Percentiles rank a stretch among this genome's conserved stretches.
phyloP scores from a whole-genome alignment of 768 basidiomycete species.

The Porpolomopsis calyptriformis region DNA sequence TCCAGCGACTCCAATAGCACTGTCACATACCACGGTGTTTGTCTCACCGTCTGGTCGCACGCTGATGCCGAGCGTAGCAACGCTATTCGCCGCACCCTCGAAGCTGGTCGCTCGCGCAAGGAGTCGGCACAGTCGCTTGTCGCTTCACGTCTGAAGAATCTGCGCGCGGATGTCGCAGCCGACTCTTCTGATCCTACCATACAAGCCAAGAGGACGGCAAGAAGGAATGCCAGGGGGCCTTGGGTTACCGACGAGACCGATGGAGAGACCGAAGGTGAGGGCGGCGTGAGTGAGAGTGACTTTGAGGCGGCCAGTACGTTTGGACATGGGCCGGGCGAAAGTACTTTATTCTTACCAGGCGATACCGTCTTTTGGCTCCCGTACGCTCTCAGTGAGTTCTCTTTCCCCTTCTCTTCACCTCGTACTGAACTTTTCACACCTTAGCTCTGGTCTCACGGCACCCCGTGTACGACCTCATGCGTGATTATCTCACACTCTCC shows the following conservation, averaged over 20 bases:
- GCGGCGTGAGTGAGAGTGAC: slow-evolving; percentile 77
- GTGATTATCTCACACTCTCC: slow-evolving; percentile 89
- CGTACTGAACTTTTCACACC: slow-evolving; percentile 5
- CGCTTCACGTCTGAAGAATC: slow-evolving; percentile 53
- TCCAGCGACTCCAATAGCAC: slow-evolving; percentile 30
- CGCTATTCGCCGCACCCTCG: slow-evolving; percentile 76
- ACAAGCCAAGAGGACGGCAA: slow-evolving; percentile 48
- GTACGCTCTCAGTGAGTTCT: slow-evolving; percentile 73
- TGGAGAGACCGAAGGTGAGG: slow-evolving; percentile 63
- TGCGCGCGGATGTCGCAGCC: slow-evolving; percentile 45
- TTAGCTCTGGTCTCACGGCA: slow-evolving; percentile 80
- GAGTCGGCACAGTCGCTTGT: slow-evolving; percentile 70
- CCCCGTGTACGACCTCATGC: slow-evolving; percentile 91
- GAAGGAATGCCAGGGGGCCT: slow-evolving; percentile 52
- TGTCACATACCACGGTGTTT: slow-evolving; percentile 81
- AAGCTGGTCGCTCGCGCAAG: slow-evolving; percentile 67
- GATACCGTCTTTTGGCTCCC: slow-evolving; percentile 95
- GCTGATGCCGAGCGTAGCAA: slow-evolving; percentile 80
- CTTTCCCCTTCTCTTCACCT: slow-evolving; percentile 8
- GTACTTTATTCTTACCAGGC: slow-evolving; percentile 78
- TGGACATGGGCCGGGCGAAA: slow-evolving; percentile 77
- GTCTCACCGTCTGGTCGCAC: slow-evolving; percentile 92
- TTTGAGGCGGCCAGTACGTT: slow-evolving; percentile 73
- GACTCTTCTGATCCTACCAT: slow-evolving; percentile 41
- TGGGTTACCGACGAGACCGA: slow-evolving; percentile 67